Evolutionary conservation across 257 asterid genomes (phyloP).

Genomic region (Jasminum sambac): DNA sequence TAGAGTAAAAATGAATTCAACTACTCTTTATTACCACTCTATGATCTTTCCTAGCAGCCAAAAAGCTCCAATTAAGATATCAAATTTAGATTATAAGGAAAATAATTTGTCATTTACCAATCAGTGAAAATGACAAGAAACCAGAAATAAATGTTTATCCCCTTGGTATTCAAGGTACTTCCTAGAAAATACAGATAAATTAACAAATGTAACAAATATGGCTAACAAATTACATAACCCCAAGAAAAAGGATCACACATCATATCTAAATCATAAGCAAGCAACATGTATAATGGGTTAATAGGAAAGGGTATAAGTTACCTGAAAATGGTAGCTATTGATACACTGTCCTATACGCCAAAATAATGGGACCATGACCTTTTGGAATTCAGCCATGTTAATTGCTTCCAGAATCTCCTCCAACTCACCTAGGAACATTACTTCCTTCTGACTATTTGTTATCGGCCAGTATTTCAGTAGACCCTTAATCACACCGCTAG

Average conservation of each 20-base stretch:
- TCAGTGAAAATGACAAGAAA: constrained; percentile 14
- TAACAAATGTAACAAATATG: constrained; percentile 11
- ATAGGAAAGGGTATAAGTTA: constrained; percentile 23
- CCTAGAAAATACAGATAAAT: neutral
- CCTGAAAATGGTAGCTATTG: constrained; percentile 88
- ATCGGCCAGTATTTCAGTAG: constrained; percentile 89
- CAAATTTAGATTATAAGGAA: constrained; percentile 11
- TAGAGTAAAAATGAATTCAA: neutral
- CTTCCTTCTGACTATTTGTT: constrained; percentile 89
- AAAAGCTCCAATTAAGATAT: constrained; percentile 12
- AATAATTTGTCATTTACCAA: constrained; percentile 5
- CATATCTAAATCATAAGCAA: constrained; percentile 5
- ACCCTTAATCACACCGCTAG: constrained; percentile 69
- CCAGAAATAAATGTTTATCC: constrained; percentile 9
- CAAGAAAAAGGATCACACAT: constrained; percentile 7
- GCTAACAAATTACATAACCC: neutral
- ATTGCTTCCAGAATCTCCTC: constrained; percentile 88
- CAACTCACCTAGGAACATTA: constrained; percentile 83
- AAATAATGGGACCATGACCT: constrained; percentile 80
- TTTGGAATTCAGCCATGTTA: constrained; percentile 75
- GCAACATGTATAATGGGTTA: neutral
- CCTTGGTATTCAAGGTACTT: neutral
- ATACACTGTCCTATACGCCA: constrained; percentile 74
- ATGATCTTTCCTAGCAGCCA: constrained; percentile 19
- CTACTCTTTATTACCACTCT: neutral